phyloP scores from a whole-genome alignment of 225 moss, liverwort and hornwort genomes.

The Rhytidiadelphus loreus region DNA sequence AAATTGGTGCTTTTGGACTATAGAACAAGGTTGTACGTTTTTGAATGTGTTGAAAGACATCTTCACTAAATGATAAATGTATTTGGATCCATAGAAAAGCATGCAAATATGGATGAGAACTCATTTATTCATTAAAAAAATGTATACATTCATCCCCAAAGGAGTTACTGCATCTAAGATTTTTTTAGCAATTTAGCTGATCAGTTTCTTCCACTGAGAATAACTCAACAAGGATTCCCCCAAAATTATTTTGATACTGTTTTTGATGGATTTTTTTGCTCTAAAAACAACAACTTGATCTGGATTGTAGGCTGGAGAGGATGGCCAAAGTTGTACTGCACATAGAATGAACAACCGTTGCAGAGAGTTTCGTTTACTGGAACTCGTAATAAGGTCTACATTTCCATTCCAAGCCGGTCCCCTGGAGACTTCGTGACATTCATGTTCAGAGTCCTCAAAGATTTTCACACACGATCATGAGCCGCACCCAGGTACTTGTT shows the following conservation, averaged over 20 bases:
- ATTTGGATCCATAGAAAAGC: not conserved
- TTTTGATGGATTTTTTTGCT: not conserved
- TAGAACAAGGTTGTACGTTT: not conserved
- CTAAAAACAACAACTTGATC: not conserved
- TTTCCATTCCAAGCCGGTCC: not conserved
- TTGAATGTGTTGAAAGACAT: fast-evolving
- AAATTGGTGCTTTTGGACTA: not conserved
- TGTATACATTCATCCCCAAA: not conserved
- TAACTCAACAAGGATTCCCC: not conserved
- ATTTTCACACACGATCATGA: constrained; percentile 35
- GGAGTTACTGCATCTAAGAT: not conserved
- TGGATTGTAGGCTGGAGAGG: fast-evolving
- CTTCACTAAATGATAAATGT: not conserved
- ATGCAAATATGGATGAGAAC: not conserved
- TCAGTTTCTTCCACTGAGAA: not conserved
- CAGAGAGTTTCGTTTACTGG: not conserved
- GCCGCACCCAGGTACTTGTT: constrained; percentile 43
- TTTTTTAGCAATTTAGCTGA: not conserved
- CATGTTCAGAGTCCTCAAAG: constrained; percentile 35
- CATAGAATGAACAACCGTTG: not conserved
- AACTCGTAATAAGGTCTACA: not conserved
- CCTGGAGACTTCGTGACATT: not conserved
- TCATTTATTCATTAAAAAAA: not conserved
- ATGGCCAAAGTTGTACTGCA: not conserved
- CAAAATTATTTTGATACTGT: not conserved